Evolutionary conservation across 1,284 basidiomycete species (phyloP).

Genomic region (Volvariella surrecta): DNA sequence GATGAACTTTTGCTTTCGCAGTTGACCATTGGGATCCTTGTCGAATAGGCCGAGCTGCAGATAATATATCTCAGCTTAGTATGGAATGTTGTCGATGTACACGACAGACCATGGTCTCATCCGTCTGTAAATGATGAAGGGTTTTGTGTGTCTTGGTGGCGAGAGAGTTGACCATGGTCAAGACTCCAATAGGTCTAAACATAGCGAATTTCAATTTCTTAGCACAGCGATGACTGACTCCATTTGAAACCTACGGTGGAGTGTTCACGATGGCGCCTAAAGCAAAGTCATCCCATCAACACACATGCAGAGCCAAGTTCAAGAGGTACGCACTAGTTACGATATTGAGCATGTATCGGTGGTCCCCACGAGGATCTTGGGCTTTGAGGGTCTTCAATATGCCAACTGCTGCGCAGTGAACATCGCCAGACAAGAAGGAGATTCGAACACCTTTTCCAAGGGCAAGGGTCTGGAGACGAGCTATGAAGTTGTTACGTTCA

Average conservation of each 20-base stretch:
- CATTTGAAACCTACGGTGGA: constrained; percentile 44
- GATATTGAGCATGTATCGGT: constrained; percentile 84
- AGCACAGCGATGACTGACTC: constrained; percentile 7
- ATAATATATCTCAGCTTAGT: constrained; percentile 38
- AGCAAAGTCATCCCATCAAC: constrained; percentile 6
- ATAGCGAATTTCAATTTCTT: constrained; percentile 5
- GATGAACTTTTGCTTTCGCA: constrained; percentile 67
- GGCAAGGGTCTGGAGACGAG: constrained; percentile 70
- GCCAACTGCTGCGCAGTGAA: constrained; percentile 84
- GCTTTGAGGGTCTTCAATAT: constrained; percentile 61
- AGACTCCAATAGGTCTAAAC: constrained; percentile 59
- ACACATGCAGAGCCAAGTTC: neutral
- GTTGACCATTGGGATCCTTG: constrained; percentile 68
- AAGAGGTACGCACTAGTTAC: constrained; percentile 48
- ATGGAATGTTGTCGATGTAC: constrained; percentile 3
- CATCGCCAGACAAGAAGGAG: constrained; percentile 85
- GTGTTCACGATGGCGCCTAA: constrained; percentile 78
- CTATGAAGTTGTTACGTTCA: constrained; percentile 88
- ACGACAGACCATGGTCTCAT: constrained; percentile 72
- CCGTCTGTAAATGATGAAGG: constrained; percentile 64
- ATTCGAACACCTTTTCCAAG: constrained; percentile 55
- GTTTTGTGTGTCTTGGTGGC: constrained; percentile 82
- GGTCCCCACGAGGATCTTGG: constrained; percentile 54
- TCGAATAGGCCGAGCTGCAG: constrained; percentile 48
- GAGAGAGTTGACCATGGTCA: constrained; percentile 74